phyloP scores from a whole-genome alignment of 352 stramenopile species.

The Phytophthora foliorum region DNA sequence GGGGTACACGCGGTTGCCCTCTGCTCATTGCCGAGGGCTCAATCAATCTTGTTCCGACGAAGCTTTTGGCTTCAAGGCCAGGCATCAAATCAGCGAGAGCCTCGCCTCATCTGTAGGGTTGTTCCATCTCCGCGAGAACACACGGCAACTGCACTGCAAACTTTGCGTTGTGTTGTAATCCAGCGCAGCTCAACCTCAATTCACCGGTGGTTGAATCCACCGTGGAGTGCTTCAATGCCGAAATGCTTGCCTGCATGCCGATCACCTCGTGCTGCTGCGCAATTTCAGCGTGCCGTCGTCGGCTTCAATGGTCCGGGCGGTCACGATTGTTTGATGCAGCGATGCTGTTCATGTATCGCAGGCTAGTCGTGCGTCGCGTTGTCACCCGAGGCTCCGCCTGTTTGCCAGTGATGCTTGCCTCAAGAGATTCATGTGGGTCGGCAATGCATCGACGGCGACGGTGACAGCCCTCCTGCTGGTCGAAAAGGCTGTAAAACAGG shows the following conservation, averaged over 20 bases:
- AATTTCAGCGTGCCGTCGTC: constrained; percentile 19
- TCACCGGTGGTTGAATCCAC: no score
- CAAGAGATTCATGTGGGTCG: constrained; percentile 3
- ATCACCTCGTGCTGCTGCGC: constrained; percentile 5
- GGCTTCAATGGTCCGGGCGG: constrained; percentile 18
- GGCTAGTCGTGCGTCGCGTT: constrained; percentile 22
- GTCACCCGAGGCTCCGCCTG: constrained; percentile 17
- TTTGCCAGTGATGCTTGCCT: constrained; percentile 15
- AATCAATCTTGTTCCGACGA: constrained; percentile 30
- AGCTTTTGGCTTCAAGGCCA: constrained; percentile 15
- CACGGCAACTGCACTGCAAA: constrained; percentile 26
- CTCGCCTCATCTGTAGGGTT: constrained; percentile 26
- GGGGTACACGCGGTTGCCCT: background rate
- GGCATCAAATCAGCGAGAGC: constrained; percentile 19
- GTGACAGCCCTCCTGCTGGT: background rate
- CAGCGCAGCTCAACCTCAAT: background rate
- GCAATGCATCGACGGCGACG: constrained; percentile 4
- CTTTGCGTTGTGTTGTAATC: constrained; percentile 1
- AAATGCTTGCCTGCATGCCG: background rate
- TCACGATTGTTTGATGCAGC: constrained; percentile 13
- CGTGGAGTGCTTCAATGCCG: background rate
- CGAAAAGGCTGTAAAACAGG: no score
- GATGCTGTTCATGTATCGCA: constrained; percentile 18
- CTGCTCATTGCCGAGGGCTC: constrained; percentile 8
- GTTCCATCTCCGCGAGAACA: constrained; percentile 27